Evolutionary conservation across 768 basidiomycete species (phyloP).

Genomic region (Cystobasidium tubakii): DNA sequence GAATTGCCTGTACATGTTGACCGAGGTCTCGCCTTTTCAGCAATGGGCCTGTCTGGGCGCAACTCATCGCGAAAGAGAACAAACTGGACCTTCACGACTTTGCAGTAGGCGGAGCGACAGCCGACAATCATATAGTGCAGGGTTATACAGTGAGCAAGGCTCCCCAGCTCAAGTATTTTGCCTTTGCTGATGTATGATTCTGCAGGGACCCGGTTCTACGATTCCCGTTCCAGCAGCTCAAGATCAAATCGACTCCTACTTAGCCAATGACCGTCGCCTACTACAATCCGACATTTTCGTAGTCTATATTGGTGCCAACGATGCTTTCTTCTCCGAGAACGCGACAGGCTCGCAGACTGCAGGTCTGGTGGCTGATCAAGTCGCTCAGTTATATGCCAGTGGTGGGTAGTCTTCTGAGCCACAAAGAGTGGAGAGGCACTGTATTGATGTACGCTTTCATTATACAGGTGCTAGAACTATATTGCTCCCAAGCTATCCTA

Average conservation of each 20-base stretch:
- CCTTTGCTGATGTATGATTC: background rate
- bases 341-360: slow-evolving; percentile 3
- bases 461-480: slow-evolving; percentile 1
- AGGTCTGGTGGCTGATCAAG: background rate
- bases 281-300: background rate
- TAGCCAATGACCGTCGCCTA: background rate
- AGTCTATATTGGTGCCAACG: slow-evolving; percentile 3
- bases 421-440: no score
- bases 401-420: background rate
- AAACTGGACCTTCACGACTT: slow-evolving; percentile 1
- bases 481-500: slow-evolving; percentile 1
- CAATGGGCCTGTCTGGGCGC: slow-evolving; percentile 18
- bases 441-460: no score
- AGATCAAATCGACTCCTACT: background rate
- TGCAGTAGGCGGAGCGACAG: background rate
- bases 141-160: background rate
- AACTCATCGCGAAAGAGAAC: slow-evolving; percentile 1
- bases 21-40: background rate
- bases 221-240: slow-evolving; percentile 7
- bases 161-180: background rate
- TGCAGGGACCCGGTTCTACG: slow-evolving; percentile 2
- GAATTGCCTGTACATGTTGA: background rate
- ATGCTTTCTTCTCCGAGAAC: slow-evolving; percentile 10
- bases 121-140: background rate
- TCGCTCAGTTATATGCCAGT: background rate